These are phyloP conservation scores for Erodium maritimum DNA, from an alignment of 345 rosid genomes.

Conservation along the genomic window DNA sequence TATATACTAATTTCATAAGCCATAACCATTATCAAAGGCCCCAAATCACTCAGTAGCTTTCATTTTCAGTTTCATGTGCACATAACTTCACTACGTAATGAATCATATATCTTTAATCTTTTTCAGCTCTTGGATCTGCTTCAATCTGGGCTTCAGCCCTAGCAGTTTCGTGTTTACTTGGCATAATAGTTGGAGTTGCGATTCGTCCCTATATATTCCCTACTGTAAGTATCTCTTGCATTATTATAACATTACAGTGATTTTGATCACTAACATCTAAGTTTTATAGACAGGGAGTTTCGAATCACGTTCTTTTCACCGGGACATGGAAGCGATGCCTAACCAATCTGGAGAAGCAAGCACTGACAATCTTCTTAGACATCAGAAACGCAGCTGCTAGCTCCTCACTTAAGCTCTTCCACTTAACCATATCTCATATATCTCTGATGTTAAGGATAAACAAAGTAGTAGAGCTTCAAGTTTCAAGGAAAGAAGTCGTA, in stretches of 20 bases:
- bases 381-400: slow-evolving; percentile 46
- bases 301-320: slow-evolving; percentile 25
- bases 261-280: slow-evolving; percentile 13
- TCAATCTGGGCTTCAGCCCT: slow-evolving; percentile 25
- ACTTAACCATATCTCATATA: slow-evolving; percentile 41
- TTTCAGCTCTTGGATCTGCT: slow-evolving; percentile 24
- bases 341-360: slow-evolving; percentile 47
- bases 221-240: slow-evolving; percentile 27
- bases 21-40: not conserved
- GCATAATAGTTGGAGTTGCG: slow-evolving; percentile 26
- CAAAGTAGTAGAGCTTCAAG: slow-evolving; percentile 20
- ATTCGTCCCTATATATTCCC: slow-evolving; percentile 21
- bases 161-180: slow-evolving; percentile 26
- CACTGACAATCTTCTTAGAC: slow-evolving; percentile 44
- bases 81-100: no score
- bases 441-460: slow-evolving; percentile 40
- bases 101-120: not conserved
- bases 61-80: no score
- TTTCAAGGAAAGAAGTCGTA: slow-evolving; percentile 7
- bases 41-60: no score
- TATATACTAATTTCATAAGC: not conserved
- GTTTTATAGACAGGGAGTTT: slow-evolving; percentile 54
- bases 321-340: slow-evolving; percentile 60
- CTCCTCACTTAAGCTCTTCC: slow-evolving; percentile 22
- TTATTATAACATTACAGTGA: not conserved